Evolutionary conservation across 2,329 filamentous ascomycete genomes (phyloP), one percentile per base, ranked within the genome.

Genomic region (Talaromyces albobiverticillius): DNA sequence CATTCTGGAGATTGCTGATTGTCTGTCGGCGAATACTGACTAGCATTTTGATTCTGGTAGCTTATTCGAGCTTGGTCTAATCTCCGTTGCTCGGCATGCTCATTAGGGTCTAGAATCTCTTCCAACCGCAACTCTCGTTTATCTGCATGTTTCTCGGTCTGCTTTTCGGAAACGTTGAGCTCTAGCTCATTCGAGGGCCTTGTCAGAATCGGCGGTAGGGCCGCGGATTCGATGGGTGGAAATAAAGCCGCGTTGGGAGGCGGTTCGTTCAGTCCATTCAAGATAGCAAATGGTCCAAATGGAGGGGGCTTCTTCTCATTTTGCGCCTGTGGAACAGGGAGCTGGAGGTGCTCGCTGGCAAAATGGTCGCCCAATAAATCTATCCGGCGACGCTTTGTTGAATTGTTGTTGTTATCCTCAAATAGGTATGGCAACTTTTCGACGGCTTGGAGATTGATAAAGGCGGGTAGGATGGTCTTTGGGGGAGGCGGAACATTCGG

Each of bases 181-280:
- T 45, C 50, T 7, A 45, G 57, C 32, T 59, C 61, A 34, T 62
- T 62, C 7, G 67, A 66, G 7, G 70, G 69, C 36, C 69, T 69
- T 4, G 64, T 70, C 36, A 74, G 56, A 46, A 73, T 67, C 29
- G 68, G 65, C 3, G 68, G 64, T 25, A 72, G 67, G 11, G 68
- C n/a, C n/a, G n/a, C 78, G 26, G 78, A 74, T 59, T 80, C 81
- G 52, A 86, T 86, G 3, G 81, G 81, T 5, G 83, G 83, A 46
- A 86, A 78, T 6, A 85, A 67, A 11, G 80, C 78, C 43, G 81
- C 81, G 64, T 84, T 80, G 8, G 82, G 82, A 13, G 83, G 83
- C 2, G 83, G 83, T 58, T 86, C 82, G 67, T 85, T 82, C 41
- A 86, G 67, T 7, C 82, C 82, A 61, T 83, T 83, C 10, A 86